Evolutionary conservation across 768 basidiomycete genomes (phyloP).

Genomic region (Suillus variegatus): DNA sequence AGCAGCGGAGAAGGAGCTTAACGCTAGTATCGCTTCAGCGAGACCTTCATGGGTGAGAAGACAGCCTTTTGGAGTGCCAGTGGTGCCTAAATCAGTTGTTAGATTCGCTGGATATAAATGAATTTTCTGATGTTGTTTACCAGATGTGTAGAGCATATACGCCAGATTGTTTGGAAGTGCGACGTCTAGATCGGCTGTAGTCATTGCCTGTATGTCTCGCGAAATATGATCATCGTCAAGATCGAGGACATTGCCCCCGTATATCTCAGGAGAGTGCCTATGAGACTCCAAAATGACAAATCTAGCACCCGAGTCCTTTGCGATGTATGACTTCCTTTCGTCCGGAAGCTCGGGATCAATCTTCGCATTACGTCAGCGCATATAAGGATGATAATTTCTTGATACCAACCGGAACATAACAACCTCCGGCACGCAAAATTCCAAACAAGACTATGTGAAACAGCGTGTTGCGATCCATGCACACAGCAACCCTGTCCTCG

Average conservation of each 20-base stretch:
- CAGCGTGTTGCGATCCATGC: constrained; percentile 41
- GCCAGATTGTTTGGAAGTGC: constrained; percentile 37
- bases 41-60: constrained; percentile 39
- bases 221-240: constrained; percentile 23
- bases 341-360: constrained; percentile 51
- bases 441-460: constrained; percentile 47
- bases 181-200: constrained; percentile 26
- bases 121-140: constrained; percentile 22
- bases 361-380: constrained; percentile 25
- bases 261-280: constrained; percentile 9
- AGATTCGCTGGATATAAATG: not conserved
- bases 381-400: not conserved
- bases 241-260: constrained; percentile 23
- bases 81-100: constrained; percentile 38
- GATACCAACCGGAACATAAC: constrained; percentile 49
- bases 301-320: constrained; percentile 40
- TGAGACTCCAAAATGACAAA: constrained; percentile 41
- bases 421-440: constrained; percentile 48
- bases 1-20: constrained; percentile 25
- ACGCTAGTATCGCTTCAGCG: constrained; percentile 30
- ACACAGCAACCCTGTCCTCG: constrained; percentile 47
- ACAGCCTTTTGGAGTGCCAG: constrained; percentile 54
- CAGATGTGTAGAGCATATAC: constrained; percentile 53
- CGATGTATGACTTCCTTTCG: constrained; percentile 48
- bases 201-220: constrained; percentile 29